A percentile compares a stretch with the other conserved stretches of the same genome.
Evolutionary conservation across 1,284 basidiomycete species (phyloP).

Genomic region (Tilletia walkeri): DNA sequence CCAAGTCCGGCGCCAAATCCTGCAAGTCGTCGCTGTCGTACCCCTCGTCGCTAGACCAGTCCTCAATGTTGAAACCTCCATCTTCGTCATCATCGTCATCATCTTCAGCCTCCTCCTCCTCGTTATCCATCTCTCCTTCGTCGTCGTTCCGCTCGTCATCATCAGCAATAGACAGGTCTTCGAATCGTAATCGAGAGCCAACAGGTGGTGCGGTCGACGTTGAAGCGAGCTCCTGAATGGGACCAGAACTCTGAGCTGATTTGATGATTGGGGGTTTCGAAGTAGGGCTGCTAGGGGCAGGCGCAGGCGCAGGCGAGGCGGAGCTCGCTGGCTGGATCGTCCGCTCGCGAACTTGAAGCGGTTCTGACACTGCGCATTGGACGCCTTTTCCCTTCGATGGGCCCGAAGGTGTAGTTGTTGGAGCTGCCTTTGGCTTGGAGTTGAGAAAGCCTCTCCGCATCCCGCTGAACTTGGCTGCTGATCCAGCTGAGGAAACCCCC

Average conservation of each 20-base stretch:
- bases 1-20: constrained; percentile 37
- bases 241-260: too few relatives aligned
- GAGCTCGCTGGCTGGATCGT: neutral
- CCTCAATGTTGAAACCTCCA: constrained; percentile 16
- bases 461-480: neutral
- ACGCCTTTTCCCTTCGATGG: neutral
- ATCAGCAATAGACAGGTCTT: neutral
- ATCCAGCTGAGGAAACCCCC: neutral
- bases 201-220: neutral
- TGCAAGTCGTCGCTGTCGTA: constrained; percentile 47
- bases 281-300: too few relatives aligned
- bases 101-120: constrained; percentile 10
- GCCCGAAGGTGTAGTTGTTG: neutral
- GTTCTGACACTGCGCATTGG: neutral
- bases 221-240: too few relatives aligned
- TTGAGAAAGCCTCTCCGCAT: constrained; percentile 5
- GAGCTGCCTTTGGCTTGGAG: neutral
- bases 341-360: neutral
- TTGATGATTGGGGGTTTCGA: too few relatives aligned
- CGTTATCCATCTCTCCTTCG: constrained; percentile 14
- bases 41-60: constrained; percentile 39
- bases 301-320: too few relatives aligned
- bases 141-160: constrained; percentile 60
- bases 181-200: neutral
- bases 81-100: constrained; percentile 24